Evolutionary conservation across 495 filamentous ascomycete species (phyloP).

Genomic region (Astrocystis sublimbata): DNA sequence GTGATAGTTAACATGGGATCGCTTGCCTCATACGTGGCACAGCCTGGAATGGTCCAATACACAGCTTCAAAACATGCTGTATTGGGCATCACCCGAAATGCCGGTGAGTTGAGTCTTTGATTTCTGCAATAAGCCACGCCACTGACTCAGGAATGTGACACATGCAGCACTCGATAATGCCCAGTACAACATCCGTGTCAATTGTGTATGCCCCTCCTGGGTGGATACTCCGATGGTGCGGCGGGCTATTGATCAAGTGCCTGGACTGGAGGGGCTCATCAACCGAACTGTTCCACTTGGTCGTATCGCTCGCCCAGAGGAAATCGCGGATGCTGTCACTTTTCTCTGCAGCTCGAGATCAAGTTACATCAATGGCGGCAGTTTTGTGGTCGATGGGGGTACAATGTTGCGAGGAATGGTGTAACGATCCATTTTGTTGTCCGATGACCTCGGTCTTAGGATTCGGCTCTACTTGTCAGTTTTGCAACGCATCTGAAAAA

Average conservation of each 20-base stretch:
- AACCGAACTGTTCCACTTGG: background rate
- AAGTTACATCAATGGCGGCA: background rate
- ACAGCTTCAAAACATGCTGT: constrained; percentile 30
- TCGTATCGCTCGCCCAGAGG: background rate
- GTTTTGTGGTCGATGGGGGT: background rate
- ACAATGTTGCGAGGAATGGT: too few species aligned
- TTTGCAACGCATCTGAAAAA: too few species aligned
- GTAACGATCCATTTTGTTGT: too few species aligned
- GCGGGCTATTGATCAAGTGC: background rate
- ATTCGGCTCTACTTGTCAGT: too few species aligned
- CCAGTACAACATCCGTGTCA: background rate
- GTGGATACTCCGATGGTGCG: background rate
- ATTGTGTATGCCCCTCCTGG: background rate
- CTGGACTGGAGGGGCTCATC: background rate
- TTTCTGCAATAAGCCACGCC: too few species aligned
- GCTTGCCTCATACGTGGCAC: constrained; percentile 13
- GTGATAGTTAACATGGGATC: constrained; percentile 31
- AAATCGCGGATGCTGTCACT: background rate
- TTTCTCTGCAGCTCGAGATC: background rate
- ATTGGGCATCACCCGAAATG: constrained; percentile 23
- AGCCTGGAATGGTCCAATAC: constrained; percentile 22
- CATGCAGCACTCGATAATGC: background rate
- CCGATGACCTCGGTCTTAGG: too few species aligned
- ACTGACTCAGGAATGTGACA: background rate
- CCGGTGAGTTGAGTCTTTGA: constrained; percentile 12